Conservation (phyloP, 2,329 filamentous ascomycete species). For the Aspergillus pseudotamarii region DNA sequence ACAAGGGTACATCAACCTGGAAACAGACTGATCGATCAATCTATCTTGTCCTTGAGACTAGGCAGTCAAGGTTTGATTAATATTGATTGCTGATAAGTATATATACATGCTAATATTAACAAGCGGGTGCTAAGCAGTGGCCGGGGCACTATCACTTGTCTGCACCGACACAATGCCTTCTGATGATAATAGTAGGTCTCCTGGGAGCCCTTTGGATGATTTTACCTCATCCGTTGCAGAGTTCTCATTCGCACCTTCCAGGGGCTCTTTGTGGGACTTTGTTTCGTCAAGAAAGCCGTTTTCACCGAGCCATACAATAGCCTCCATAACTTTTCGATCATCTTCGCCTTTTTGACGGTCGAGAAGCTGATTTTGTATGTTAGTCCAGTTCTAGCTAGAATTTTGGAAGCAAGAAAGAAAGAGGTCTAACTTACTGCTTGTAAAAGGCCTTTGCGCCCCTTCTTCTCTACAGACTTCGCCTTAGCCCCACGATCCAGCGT, state of each 20-base stretch:
- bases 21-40: not conserved
- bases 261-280: not conserved
- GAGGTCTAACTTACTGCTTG: constrained; percentile 41
- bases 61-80: not conserved
- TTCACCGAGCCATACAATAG: constrained; percentile 47
- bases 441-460: constrained; percentile 45
- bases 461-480: constrained; percentile 30
- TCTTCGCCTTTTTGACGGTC: constrained; percentile 48
- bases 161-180: not conserved
- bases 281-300: constrained; percentile 40
- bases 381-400: not conserved
- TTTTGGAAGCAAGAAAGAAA: not conserved
- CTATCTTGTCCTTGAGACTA: not conserved
- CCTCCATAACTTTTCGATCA: constrained; percentile 44
- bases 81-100: not conserved
- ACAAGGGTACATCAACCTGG: not conserved
- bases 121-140: not conserved
- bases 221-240: not conserved
- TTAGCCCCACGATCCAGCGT: constrained; percentile 31
- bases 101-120: not conserved
- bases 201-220: not conserved
- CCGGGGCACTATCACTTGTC: not conserved
- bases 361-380: constrained; percentile 37
- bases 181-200: not conserved
- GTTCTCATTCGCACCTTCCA: not conserved